Percentiles rank a stretch among this genome's conserved stretches.
Evolutionary conservation across 495 filamentous ascomycete species (phyloP).

Genomic region (Extremus antarcticus): DNA sequence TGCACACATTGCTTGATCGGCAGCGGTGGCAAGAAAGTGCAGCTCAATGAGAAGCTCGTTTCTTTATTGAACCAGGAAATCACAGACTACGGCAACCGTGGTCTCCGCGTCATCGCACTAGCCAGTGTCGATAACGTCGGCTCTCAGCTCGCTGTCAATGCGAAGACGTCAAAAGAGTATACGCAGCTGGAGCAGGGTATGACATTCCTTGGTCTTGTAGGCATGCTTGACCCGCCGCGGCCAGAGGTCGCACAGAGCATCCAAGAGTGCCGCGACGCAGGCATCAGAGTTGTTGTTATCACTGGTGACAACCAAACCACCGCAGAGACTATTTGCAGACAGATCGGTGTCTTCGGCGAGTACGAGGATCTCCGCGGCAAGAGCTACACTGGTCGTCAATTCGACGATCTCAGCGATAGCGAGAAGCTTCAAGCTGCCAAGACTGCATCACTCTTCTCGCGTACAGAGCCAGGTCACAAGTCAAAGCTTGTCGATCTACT

Average conservation of each 20-base stretch:
- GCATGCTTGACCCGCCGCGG: slow-evolving; percentile 95
- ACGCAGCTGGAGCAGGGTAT: slow-evolving; percentile 79
- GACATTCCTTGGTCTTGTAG: slow-evolving; percentile 85
- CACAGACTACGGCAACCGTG: slow-evolving; percentile 78
- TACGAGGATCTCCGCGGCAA: slow-evolving; percentile 79
- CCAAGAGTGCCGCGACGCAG: slow-evolving; percentile 76
- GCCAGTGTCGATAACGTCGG: slow-evolving; percentile 66
- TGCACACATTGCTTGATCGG: slow-evolving; percentile 74
- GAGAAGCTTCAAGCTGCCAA: slow-evolving; percentile 77
- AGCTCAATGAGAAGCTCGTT: slow-evolving; percentile 53
- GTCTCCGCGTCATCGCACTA: slow-evolving; percentile 89
- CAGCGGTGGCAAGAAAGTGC: slow-evolving; percentile 58
- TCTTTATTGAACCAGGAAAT: slow-evolving; percentile 65
- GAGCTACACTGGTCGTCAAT: slow-evolving; percentile 91
- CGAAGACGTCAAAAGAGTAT: slow-evolving; percentile 77
- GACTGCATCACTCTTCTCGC: slow-evolving; percentile 85
- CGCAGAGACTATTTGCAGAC: slow-evolving; percentile 92
- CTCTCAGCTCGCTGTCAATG: slow-evolving; percentile 44
- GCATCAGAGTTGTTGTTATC: slow-evolving; percentile 94
- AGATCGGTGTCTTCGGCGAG: slow-evolving; percentile 84
- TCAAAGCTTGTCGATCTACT: slow-evolving; percentile 92
- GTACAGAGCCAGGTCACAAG: slow-evolving; percentile 93
- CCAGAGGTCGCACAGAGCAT: slow-evolving; percentile 86
- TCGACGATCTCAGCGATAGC: slow-evolving; percentile 68
- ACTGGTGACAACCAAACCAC: slow-evolving; percentile 97